A percentile compares a stretch with the other conserved stretches of the same genome.
phyloP scores from a whole-genome alignment of 148 eudicot genomes.

The Heliosperma pusillum region DNA sequence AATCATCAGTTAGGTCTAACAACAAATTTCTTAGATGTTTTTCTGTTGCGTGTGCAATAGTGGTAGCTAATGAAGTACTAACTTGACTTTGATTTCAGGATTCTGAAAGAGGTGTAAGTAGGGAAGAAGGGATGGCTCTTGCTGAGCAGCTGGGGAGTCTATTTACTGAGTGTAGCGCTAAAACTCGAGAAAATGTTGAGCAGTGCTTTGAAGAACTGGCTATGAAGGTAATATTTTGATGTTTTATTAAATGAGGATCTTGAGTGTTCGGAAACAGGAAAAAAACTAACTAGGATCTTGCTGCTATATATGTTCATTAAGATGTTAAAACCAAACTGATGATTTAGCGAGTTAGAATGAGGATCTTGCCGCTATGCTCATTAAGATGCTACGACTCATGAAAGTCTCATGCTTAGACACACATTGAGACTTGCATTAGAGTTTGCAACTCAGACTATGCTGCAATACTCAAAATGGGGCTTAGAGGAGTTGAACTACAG shows the following conservation, averaged over 20 bases:
- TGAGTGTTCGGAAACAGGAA: not conserved
- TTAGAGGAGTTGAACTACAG: not conserved
- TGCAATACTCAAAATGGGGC: not conserved
- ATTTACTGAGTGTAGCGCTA: slow-evolving; percentile 91
- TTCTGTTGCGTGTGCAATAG: too few species aligned
- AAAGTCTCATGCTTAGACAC: too few species aligned
- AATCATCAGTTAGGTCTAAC: not conserved
- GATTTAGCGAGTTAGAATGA: too few species aligned
- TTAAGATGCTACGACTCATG: too few species aligned
- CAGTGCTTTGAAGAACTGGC: slow-evolving; percentile 90
- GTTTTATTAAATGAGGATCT: not conserved
- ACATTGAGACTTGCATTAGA: too few species aligned
- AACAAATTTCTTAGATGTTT: too few species aligned
- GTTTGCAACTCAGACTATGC: not conserved
- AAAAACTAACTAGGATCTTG: not conserved
- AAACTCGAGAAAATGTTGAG: slow-evolving; percentile 84
- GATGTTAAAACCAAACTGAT: too few species aligned
- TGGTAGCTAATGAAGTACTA: not conserved
- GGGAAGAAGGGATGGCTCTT: slow-evolving; percentile 86
- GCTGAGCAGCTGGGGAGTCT: slow-evolving; percentile 79
- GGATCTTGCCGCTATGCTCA: too few species aligned
- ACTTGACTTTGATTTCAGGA: slow-evolving; percentile 42
- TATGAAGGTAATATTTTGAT: slow-evolving; percentile 51
- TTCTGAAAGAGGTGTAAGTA: slow-evolving; percentile 77
- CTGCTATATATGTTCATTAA: too few species aligned